phyloP scores from a whole-genome alignment of 1,284 basidiomycete genomes.

The Naganishia cerealis region DNA sequence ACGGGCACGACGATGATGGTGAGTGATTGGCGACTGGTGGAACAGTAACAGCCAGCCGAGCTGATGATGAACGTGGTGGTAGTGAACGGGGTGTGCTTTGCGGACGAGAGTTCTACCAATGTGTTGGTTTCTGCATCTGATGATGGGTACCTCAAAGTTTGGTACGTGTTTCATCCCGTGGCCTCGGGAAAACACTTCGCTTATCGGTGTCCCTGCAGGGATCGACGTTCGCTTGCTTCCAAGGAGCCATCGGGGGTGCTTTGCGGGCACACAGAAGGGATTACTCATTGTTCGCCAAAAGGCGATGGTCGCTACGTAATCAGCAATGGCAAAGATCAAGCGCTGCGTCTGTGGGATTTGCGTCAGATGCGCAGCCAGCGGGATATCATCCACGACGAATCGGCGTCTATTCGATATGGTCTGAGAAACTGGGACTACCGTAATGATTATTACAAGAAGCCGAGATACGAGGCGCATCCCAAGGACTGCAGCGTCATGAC shows the following conservation, averaged over 20 bases:
- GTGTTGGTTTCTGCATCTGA: slow-evolving; percentile 91
- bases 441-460: slow-evolving; percentile 62
- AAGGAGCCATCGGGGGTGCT: slow-evolving; percentile 85
- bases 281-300: slow-evolving; percentile 82
- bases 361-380: slow-evolving; percentile 80
- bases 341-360: slow-evolving; percentile 87
- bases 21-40: slow-evolving; percentile 22
- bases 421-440: slow-evolving; percentile 67
- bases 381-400: slow-evolving; percentile 65
- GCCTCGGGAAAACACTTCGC: neutral
- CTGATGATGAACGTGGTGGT: neutral
- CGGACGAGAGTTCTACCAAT: slow-evolving; percentile 86
- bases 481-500: slow-evolving; percentile 93
- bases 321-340: slow-evolving; percentile 97
- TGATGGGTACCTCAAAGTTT: slow-evolving; percentile 91
- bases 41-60: neutral
- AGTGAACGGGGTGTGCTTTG: slow-evolving; percentile 95
- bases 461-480: slow-evolving; percentile 67
- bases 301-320: slow-evolving; percentile 91
- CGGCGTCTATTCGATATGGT: slow-evolving; percentile 60
- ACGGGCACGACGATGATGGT: slow-evolving; percentile 77
- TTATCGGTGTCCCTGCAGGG: slow-evolving; percentile 60
- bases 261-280: slow-evolving; percentile 91
- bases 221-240: slow-evolving; percentile 80
- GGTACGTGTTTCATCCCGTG: slow-evolving; percentile 59